Evolutionary conservation across 2,329 filamentous ascomycete species (phyloP).

Genomic region (Juglanconis sp.): DNA sequence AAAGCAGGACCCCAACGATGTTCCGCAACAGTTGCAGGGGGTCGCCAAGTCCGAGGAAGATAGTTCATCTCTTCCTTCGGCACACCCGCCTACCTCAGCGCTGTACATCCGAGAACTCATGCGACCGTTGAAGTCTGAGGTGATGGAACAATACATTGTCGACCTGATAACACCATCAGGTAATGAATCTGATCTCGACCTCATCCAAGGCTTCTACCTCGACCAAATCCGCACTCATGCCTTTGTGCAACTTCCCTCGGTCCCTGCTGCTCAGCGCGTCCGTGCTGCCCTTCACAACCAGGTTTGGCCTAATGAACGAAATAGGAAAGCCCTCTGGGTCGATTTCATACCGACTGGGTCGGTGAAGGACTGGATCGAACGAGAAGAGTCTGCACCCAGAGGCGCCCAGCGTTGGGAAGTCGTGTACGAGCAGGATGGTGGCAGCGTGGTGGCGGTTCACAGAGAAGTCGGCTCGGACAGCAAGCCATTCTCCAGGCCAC

Average conservation of each 20-base stretch:
- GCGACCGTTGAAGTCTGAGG: constrained; percentile 71
- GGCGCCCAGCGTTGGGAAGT: constrained; percentile 65
- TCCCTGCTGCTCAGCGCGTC: constrained; percentile 71
- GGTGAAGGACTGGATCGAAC: constrained; percentile 69
- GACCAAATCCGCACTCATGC: constrained; percentile 87
- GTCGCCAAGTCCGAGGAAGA: constrained; percentile 28
- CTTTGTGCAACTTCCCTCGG: constrained; percentile 68
- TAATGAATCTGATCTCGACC: constrained; percentile 46
- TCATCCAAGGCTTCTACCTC: constrained; percentile 70
- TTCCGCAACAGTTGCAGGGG: constrained; percentile 9
- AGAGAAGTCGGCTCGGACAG: constrained; percentile 42
- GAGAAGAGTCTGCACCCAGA: constrained; percentile 53
- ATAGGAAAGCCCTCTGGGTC: constrained; percentile 78
- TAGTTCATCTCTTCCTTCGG: constrained; percentile 47
- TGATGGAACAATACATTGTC: constrained; percentile 66
- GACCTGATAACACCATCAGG: constrained; percentile 62
- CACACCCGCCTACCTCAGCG: constrained; percentile 68
- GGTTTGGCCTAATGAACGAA: constrained; percentile 84
- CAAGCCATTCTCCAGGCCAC: constrained; percentile 18
- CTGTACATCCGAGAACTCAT: constrained; percentile 90
- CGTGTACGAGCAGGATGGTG: constrained; percentile 57
- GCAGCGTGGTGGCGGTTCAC: constrained; percentile 55
- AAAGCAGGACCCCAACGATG: constrained; percentile 13
- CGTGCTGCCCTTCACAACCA: constrained; percentile 72
- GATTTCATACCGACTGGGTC: constrained; percentile 83